Conservation (phyloP, 106 monocot genomes). For the Dendrobium nobile region DNA sequence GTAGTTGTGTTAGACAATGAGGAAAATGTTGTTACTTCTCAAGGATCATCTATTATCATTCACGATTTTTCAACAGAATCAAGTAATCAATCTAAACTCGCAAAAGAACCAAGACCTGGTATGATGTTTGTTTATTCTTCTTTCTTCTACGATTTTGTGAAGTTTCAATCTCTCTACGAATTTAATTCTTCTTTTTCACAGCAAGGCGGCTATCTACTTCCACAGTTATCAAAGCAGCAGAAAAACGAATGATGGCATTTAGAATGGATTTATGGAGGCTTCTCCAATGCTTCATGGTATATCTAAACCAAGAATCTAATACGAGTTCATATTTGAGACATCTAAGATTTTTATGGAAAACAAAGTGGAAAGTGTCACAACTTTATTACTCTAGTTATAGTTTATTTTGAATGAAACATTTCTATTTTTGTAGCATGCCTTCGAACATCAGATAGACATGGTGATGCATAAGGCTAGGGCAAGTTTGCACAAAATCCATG, state of each 20-base stretch:
- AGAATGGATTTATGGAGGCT: constrained; percentile 36
- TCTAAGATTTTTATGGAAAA: not conserved
- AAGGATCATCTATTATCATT: constrained; percentile 35
- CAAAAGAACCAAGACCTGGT: constrained; percentile 15
- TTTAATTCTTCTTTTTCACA: constrained; percentile 13
- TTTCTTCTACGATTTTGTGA: not conserved
- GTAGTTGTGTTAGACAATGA: constrained; percentile 27
- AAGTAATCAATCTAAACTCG: constrained; percentile 7
- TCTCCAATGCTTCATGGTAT: constrained; percentile 37
- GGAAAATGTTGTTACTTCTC: constrained; percentile 19
- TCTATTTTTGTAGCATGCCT: not conserved
- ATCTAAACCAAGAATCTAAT: constrained; percentile 2
- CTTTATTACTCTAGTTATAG: not conserved
- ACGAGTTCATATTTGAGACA: not conserved
- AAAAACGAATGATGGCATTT: constrained; percentile 42
- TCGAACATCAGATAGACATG: not conserved
- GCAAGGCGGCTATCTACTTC: constrained; percentile 26
- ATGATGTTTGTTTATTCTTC: constrained; percentile 2
- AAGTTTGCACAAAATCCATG: not conserved
- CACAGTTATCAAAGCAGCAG: constrained; percentile 30
- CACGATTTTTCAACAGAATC: constrained; percentile 14
- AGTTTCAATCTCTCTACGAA: not conserved
- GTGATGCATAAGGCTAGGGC: not conserved
- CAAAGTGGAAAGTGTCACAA: not conserved
- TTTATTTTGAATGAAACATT: not conserved